phyloP scores from a whole-genome alignment of 495 filamentous ascomycete species.

The Cudoniella acicularis region DNA sequence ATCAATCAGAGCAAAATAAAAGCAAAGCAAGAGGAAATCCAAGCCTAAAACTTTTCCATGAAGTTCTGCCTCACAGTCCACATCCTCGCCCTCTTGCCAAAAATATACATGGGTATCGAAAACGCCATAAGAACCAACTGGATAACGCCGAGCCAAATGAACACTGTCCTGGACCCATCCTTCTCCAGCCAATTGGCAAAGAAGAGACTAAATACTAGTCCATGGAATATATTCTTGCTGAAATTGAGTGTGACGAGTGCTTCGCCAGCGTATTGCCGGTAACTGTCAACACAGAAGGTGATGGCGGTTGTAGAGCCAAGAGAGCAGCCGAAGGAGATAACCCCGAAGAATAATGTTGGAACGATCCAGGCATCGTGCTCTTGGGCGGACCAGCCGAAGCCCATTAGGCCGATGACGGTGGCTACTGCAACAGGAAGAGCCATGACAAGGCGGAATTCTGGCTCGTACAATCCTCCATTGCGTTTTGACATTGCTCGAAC shows the following conservation, averaged over 20 bases:
- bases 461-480: constrained; percentile 95
- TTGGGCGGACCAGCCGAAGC: constrained; percentile 86
- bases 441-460: constrained; percentile 94
- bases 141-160: constrained; percentile 79
- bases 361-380: constrained; percentile 80
- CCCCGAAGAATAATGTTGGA: constrained; percentile 87
- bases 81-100: constrained; percentile 91
- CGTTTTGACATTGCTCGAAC: constrained; percentile 71
- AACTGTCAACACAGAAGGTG: constrained; percentile 91
- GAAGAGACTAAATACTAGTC: constrained; percentile 86
- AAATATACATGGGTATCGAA: constrained; percentile 94
- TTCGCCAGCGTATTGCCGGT: constrained; percentile 91
- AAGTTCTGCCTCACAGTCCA: constrained; percentile 88
- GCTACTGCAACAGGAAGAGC: constrained; percentile 72
- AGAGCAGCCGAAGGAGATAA: constrained; percentile 91
- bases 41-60: constrained; percentile 76
- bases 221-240: constrained; percentile 90
- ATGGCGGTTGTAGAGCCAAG: constrained; percentile 92
- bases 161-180: constrained; percentile 75
- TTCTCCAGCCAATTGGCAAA: constrained; percentile 78
- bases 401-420: constrained; percentile 85
- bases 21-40: background rate
- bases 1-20: no score
- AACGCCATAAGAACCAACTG: constrained; percentile 71
- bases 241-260: constrained; percentile 94